Evolutionary conservation across 1,284 basidiomycete species (phyloP), one percentile per base, ranked within the genome.

Genomic region (Ceratobasidium sp.): DNA sequence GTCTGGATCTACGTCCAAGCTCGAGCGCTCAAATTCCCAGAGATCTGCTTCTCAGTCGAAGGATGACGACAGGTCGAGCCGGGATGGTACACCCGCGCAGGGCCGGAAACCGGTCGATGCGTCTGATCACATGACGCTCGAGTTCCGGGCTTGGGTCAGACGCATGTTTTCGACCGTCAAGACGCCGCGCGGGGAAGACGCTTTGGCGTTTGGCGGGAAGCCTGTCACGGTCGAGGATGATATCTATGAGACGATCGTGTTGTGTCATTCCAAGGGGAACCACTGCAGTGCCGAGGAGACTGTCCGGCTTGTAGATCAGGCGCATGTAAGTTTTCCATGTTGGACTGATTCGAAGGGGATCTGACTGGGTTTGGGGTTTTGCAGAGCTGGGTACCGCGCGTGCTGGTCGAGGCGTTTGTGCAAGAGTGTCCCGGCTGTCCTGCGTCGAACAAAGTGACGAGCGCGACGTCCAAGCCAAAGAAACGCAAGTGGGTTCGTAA

Each of bases 121-220:
- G 5, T 26, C 65, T 36, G 65, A 69, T 52, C 65, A 69, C 21
- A 43, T 53, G 52, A 57, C 65, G 16, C 65, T 69, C 36, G 65
- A 69, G 23, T 69, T 69, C 30, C 36, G 43, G 26, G 65, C 65
- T 16, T 69, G 65, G 65, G 53, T 41, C 3, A 57, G 41, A 34
- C 65, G 65, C 16, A 69, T 69, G 65, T 69, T 69, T 58, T 69
- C 65, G 34, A 69, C 65, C 10, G 65, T 69, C 65, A 69, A 69
- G 53, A 69, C 50, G 21, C 28, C 36, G 18, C 65, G 65, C 14
- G 65, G 65, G 6, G 65, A 69, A 21, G 65, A 69, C 53, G 53
- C 36, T 52, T 58, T 69, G 52, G 65, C 65, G 53, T 69, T 69
- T 69, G 52, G 39, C 14, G 65, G 65, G 5, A 69, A 69, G 43